phyloP scores from a whole-genome alignment of 2,329 filamentous ascomycete species.

The Graphilbum fragrans region DNA sequence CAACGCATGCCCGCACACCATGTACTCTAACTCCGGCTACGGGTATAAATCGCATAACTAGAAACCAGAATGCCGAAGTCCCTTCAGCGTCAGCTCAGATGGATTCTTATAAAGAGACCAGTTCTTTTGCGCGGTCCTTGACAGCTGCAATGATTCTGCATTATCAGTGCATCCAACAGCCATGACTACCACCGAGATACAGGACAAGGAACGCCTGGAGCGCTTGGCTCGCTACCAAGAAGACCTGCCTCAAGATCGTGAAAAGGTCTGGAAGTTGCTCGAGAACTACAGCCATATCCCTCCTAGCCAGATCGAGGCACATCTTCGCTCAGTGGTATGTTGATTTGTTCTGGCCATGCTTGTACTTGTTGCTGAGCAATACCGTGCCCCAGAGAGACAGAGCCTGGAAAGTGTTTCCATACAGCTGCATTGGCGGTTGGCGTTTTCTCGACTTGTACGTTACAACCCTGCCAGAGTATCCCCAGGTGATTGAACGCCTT shows the following conservation, averaged over 20 bases:
- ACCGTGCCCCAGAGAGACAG: slow-evolving; percentile 22
- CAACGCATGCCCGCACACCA: no score
- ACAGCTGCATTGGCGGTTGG: slow-evolving; percentile 26
- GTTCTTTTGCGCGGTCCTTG: no score
- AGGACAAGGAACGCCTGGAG: no score
- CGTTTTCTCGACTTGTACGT: slow-evolving; percentile 25
- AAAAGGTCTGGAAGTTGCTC: slow-evolving; percentile 12
- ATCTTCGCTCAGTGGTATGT: slow-evolving; percentile 11
- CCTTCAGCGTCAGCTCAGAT: no score
- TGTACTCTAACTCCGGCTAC: no score
- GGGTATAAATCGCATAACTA: no score
- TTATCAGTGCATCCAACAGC: no score
- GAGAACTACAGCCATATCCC: slow-evolving; percentile 13
- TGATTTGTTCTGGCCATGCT: not conserved
- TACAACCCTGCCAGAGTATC: slow-evolving; percentile 17
- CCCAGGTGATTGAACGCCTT: slow-evolving; percentile 15
- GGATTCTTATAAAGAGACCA: no score
- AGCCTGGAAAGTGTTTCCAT: slow-evolving; percentile 23
- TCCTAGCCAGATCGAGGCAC: slow-evolving; percentile 11
- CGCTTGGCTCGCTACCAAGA: slow-evolving; percentile 4
- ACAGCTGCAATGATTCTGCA: no score
- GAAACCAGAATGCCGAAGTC: no score
- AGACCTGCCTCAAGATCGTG: slow-evolving; percentile 6
- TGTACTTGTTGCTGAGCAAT: not conserved
- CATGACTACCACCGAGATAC: no score